Base-by-base conservation (phyloP, 345 rosid genomes). In the Rhodomyrtus tomentosa region DNA sequence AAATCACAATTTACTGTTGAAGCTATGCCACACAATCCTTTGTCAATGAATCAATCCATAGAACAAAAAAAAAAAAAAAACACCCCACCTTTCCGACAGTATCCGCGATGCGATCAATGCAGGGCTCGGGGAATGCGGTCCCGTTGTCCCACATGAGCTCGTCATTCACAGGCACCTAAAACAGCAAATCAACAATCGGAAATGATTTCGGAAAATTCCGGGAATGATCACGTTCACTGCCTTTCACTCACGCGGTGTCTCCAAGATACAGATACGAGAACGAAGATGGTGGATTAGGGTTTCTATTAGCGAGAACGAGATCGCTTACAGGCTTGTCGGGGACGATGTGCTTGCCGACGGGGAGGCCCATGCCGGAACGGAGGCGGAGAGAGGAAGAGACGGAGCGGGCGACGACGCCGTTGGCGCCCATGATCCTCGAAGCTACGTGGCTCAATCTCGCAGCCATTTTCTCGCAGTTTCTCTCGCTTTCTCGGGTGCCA, bases 71-170 rank as follows among this genome's bases (percentile, higher is more conserved):
- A 53, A 45, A 14, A 32, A 2, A 56, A 79, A 82, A 62, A 2
- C n/a, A 38, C 29, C 45, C 48, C 56, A 94, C 99, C 98, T 97
- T 95, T 82, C 99, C 99, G 72, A 97, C 94, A 4, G 98, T 97
- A 84, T 97, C 98, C 56, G 99, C 99, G 81, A 97, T 97, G 52
- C 99, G 98, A 93, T 97, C 99, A 22, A 97, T 90, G 80, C 98
- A 95, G 51, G 99, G 99, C 83, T 97, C 99, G 40, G 99, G 99
- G 85, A 89, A 91, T 25, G 96, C 76, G 55, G 99, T 94, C 53
- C 99, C 99, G 85, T 96, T 97, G 90, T 97, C 99, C 99, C 99
- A 96, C 81, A 84, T 84, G 83, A 97, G 93, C 92, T 97, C 99
- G 48, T 96, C 99, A 40, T 95, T 97, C 38, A 92, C 95, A n/a